These are phyloP conservation scores for Cubamyces lactineus DNA, from an alignment of 768 basidiomycete genomes.

Conservation along the genomic window DNA sequence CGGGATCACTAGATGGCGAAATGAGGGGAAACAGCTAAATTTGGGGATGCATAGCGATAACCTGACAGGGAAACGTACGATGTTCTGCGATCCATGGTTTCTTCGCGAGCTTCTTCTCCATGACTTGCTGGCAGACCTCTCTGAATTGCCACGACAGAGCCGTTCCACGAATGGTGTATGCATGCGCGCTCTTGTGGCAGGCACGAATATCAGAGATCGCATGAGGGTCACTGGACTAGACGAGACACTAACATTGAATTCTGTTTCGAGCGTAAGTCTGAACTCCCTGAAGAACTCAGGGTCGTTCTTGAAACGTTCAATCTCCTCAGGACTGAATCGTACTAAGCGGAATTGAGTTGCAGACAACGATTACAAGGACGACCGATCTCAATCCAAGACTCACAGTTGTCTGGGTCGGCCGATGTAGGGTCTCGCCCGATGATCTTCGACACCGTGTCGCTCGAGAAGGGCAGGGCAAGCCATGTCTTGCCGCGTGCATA, in stretches of 20 bases:
- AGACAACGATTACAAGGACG: too few species aligned
- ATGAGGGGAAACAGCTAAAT: background rate
- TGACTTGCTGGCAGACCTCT: conserved; percentile 44
- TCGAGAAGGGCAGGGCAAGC: conserved; percentile 51
- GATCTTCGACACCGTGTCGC: conserved; percentile 45
- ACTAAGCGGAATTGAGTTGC: background rate
- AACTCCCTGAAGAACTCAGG: conserved; percentile 51
- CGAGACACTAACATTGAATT: conserved; percentile 47
- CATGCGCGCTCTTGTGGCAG: conserved; percentile 34
- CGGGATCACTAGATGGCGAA: conserved; percentile 55
- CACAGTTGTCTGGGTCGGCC: conserved; percentile 47
- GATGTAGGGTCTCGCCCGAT: conserved; percentile 36
- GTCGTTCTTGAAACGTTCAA: conserved; percentile 48
- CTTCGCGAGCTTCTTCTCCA: conserved; percentile 53
- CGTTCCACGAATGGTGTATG: conserved; percentile 44
- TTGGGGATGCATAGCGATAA: background rate
- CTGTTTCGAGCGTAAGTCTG: conserved; percentile 49
- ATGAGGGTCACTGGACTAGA: background rate
- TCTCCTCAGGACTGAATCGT: conserved; percentile 47
- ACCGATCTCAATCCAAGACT: background rate
- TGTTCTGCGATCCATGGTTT: conserved; percentile 65
- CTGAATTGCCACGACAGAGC: conserved; percentile 41
- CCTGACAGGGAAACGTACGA: conserved; percentile 32
- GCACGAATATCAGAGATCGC: conserved; percentile 29
- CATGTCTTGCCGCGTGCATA: conserved; percentile 65